Base-by-base conservation (phyloP, 306 rosid species). In the Lathyrus tuberosus region DNA sequence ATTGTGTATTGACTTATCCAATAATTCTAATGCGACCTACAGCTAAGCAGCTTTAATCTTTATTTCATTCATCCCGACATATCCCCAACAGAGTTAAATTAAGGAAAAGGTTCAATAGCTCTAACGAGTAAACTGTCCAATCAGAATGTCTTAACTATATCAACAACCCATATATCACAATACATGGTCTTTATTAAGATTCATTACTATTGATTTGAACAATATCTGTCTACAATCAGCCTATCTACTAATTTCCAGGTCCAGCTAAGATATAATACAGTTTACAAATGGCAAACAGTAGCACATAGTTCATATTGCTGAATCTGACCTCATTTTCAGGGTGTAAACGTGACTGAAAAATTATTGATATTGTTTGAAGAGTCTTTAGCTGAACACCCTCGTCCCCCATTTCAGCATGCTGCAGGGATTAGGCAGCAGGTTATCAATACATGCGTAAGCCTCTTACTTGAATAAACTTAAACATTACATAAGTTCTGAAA, bases 391-490 rank as follows among this genome's bases (percentile, higher is more conserved):
- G 98, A 82, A 93, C 87, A 68, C 85, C 88, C 78, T 90, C 98
- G 15, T 93, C 98, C 20, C 58, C 77, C 91, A 93, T 87, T 80
- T 93, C 98, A 74, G 98, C 97, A 79, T 93, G 98, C 98, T 93
- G 88, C 78, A 77, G 17, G 57, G 42, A 69, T 53, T 22, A 53
- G 22, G 60, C 33, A 53, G 77, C 44, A 71, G 61, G 18, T 70
- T 67, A 75, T 54, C 11, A 59, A 65, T 41, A 61, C 77, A 71
- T 33, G 53, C 53, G 17, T 66, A 61, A 67, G 31, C 71, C 66
- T 65, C 51, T 5, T 43, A 44, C 38, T 52, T 65, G 17, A 46
- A 53, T 52, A 54, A 71, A 68, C 73, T 22, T 22, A 63, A 79
- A 20, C 11, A 40, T 57, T 38, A 52, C 35, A 54, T 48, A 76